Conservation (phyloP, 139 green algal species). For the Limnomonas spitsbergensis region DNA sequence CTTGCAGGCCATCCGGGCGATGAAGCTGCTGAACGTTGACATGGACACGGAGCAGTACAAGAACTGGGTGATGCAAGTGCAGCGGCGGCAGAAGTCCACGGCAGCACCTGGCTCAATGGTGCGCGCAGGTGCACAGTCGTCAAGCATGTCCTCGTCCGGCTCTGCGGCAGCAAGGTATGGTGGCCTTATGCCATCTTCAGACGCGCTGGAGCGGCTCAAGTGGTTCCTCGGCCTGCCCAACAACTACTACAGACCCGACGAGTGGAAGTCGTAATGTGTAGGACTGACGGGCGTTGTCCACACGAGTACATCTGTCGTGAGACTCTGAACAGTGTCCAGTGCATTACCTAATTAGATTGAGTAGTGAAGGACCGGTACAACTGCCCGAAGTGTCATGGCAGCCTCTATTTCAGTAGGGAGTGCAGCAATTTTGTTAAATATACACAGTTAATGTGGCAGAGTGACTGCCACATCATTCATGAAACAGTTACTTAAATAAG, state of each 20-base stretch:
- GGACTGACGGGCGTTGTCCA: too few relatives aligned
- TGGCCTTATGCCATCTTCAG: background rate
- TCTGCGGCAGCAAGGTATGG: background rate
- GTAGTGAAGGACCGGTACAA: too few relatives aligned
- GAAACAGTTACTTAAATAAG: too few relatives aligned
- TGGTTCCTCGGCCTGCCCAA: conserved; percentile 18
- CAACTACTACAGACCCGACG: conserved; percentile 18
- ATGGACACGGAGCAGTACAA: background rate
- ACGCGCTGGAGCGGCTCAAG: conserved; percentile 14
- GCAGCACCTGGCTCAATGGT: background rate
- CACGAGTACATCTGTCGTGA: too few relatives aligned
- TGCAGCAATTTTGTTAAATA: too few relatives aligned
- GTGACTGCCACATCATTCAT: too few relatives aligned
- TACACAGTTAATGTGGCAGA: too few relatives aligned
- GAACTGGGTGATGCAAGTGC: background rate
- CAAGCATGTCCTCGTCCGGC: background rate
- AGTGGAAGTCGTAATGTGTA: too few relatives aligned
- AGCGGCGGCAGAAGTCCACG: background rate
- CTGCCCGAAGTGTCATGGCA: too few relatives aligned
- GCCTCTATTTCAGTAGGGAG: too few relatives aligned
- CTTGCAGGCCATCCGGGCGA: conserved; percentile 14
- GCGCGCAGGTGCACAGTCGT: background rate
- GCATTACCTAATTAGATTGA: too few relatives aligned
- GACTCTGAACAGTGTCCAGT: too few relatives aligned
- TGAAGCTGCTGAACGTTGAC: conserved; percentile 5